Percentiles rank a stretch among this genome's conserved stretches.
Evolutionary conservation across 202 grass and related monocot species (phyloP).

Genomic region (Schoenoplectus tabernaemontani): DNA sequence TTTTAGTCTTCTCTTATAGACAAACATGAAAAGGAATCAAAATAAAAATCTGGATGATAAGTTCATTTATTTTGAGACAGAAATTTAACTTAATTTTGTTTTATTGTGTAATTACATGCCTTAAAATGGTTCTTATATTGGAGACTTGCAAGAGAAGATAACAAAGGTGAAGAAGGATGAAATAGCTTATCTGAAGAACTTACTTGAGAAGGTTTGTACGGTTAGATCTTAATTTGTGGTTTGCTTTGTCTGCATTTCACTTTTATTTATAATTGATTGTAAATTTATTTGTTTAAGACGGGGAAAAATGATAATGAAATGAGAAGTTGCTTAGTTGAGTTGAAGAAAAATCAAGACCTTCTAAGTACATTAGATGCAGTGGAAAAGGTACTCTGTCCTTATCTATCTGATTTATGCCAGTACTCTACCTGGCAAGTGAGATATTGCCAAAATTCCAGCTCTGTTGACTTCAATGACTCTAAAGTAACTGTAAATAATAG

Average conservation of each 20-base stretch:
- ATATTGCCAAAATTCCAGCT: too few relatives aligned
- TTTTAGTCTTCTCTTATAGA: background rate
- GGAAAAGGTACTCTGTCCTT: conserved; percentile 22
- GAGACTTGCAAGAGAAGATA: conserved; percentile 21
- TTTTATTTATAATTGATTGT: background rate
- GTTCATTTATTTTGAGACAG: background rate
- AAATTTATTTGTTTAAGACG: conserved; percentile 5
- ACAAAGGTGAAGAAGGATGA: conserved; percentile 18
- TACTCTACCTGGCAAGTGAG: too few relatives aligned
- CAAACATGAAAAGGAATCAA: background rate
- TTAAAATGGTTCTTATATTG: background rate
- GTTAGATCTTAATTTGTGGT: background rate
- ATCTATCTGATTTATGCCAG: background rate
- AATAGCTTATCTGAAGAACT: conserved; percentile 9
- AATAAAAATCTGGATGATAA: background rate
- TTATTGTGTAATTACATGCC: background rate
- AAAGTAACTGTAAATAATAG: background rate
- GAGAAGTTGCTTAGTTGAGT: background rate
- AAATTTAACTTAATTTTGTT: background rate
- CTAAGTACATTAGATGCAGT: conserved; percentile 17
- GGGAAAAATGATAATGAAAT: conserved; percentile 24
- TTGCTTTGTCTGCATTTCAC: background rate
- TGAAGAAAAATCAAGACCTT: conserved; percentile 19
- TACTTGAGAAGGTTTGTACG: conserved; percentile 3
- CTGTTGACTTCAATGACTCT: background rate